phyloP scores from a whole-genome alignment of 1,284 basidiomycete genomes.

The Moesziomyces antarcticus region DNA sequence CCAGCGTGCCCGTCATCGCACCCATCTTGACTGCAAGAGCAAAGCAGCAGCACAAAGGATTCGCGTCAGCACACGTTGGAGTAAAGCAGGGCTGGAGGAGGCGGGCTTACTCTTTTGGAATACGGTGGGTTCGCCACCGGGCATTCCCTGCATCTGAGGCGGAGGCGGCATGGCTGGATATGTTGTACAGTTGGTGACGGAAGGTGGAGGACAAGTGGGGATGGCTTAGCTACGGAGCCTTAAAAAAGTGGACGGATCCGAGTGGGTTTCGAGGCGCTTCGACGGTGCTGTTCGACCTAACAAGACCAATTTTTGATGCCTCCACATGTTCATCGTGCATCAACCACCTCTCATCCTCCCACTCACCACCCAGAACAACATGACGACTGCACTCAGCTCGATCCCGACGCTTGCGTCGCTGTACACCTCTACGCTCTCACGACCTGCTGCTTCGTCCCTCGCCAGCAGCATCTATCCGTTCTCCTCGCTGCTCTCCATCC shows the following conservation, averaged over 20 bases:
- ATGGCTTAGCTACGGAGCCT: neutral
- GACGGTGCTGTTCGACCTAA: neutral
- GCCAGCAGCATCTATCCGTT: slow-evolving; percentile 24
- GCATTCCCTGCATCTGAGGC: slow-evolving; percentile 42
- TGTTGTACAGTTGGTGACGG: neutral
- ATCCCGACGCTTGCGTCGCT: slow-evolving; percentile 35
- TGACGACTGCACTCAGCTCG: slow-evolving; percentile 10
- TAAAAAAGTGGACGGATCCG: slow-evolving; percentile 4
- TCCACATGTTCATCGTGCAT: slow-evolving; percentile 9
- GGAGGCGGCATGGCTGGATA: slow-evolving; percentile 35
- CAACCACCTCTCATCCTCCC: neutral
- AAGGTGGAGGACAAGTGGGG: neutral
- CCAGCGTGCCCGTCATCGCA: slow-evolving; percentile 64
- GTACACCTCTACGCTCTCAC: slow-evolving; percentile 12
- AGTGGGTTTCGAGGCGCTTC: neutral
- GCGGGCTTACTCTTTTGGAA: slow-evolving; percentile 47
- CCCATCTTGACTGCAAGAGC: slow-evolving; percentile 58
- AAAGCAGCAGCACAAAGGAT: neutral
- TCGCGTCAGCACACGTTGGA: neutral
- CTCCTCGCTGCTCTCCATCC: slow-evolving; percentile 13
- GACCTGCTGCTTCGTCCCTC: slow-evolving; percentile 12
- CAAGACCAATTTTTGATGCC: neutral
- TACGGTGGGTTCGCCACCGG: slow-evolving; percentile 44
- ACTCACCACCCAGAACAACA: neutral
- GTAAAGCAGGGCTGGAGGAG: neutral